Evolutionary conservation across 2,329 filamentous ascomycete species (phyloP), one percentile per base, ranked within the genome.

Genomic region (Lecanoromycetidae sp.): DNA sequence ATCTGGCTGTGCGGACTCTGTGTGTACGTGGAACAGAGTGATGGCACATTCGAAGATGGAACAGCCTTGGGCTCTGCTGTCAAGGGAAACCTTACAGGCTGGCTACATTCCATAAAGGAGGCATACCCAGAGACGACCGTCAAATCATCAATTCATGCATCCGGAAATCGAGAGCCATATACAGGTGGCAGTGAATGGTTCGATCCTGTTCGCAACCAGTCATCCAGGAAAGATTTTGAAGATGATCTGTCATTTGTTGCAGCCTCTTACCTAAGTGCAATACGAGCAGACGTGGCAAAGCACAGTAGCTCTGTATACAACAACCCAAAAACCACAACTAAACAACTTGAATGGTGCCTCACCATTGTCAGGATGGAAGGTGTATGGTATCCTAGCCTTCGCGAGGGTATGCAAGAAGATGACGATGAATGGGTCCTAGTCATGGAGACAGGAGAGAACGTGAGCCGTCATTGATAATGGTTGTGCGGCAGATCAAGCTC

Each of bases 351-450:
- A 20, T 55, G 49, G 51, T 50, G 49, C 35, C 42, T 53, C 23
- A 44, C 39, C 7, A 33, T 53, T 26, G 39, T 53, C 5, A 51
- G 41, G 9, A 19, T 34, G 19, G 53, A 55, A 42, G 44, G 48
- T 17, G 35, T 53, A 9, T 52, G 54, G 47, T 50, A 29, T 34
- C 52, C 50, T 3, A 37, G 34, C 23, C 22, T 52, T n/a, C 30
- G 46, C 25, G 38, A 35, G 9, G 23, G 30, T 27, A 34, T 17
- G 17, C 38, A 46, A 2, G 50, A 44, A 15, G 52, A 50, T 39
- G 42, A 38, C 13, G 52, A 54, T 51, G 52, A 54, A 22, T 44
- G 46, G 34, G 42, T 54, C 23, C 23, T 54, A 7, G 44, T 48
- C 29, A 34, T 52, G 7, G 50, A 52, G 30, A 13, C 12, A 15